phyloP scores from a whole-genome alignment of 805 yeast genomes.

The Suhomyces tanzawaensis region DNA sequence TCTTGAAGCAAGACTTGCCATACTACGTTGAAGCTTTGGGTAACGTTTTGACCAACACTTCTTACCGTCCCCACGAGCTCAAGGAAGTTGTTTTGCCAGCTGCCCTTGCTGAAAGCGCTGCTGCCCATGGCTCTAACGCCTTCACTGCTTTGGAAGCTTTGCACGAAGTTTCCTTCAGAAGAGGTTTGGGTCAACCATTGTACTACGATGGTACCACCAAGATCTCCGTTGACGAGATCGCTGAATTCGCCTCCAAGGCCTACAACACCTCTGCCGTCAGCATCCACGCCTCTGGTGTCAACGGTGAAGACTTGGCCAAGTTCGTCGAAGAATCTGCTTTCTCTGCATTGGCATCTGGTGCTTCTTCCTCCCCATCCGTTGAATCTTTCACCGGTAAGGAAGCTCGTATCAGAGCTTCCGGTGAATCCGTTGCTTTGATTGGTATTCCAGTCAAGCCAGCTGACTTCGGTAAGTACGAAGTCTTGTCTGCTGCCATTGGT shows the following conservation, averaged over 20 bases:
- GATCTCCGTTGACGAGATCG: slow-evolving; percentile 60
- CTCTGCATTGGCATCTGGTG: slow-evolving; percentile 59
- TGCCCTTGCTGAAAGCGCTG: slow-evolving; percentile 60
- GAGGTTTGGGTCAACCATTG: slow-evolving; percentile 83
- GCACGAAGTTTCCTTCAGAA: slow-evolving; percentile 79
- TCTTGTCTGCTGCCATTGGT: slow-evolving; percentile 67
- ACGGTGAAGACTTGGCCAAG: slow-evolving; percentile 62
- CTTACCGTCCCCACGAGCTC: slow-evolving; percentile 81
- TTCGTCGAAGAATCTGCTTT: slow-evolving; percentile 69
- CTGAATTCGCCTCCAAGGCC: slow-evolving; percentile 60
- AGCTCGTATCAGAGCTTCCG: slow-evolving; percentile 61
- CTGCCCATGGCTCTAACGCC: slow-evolving; percentile 49
- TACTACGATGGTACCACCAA: slow-evolving; percentile 64
- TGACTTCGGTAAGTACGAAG: slow-evolving; percentile 65
- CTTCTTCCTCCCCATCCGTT: slow-evolving; percentile 39
- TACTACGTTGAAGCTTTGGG: slow-evolving; percentile 86
- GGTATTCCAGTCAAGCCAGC: slow-evolving; percentile 73
- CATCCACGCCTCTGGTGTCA: slow-evolving; percentile 72
- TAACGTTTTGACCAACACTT: slow-evolving; percentile 64
- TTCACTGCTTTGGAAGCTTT: slow-evolving; percentile 72
- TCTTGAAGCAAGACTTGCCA: slow-evolving; percentile 86
- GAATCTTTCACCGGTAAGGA: slow-evolving; percentile 61
- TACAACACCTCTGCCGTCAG: slow-evolving; percentile 71
- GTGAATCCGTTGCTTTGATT: slow-evolving; percentile 70
- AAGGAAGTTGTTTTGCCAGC: slow-evolving; percentile 79